Percentiles rank a stretch among this genome's conserved stretches.
Evolutionary conservation across 2,329 filamentous ascomycete genomes (phyloP).

Genomic region (Boeremia lycopersici): DNA sequence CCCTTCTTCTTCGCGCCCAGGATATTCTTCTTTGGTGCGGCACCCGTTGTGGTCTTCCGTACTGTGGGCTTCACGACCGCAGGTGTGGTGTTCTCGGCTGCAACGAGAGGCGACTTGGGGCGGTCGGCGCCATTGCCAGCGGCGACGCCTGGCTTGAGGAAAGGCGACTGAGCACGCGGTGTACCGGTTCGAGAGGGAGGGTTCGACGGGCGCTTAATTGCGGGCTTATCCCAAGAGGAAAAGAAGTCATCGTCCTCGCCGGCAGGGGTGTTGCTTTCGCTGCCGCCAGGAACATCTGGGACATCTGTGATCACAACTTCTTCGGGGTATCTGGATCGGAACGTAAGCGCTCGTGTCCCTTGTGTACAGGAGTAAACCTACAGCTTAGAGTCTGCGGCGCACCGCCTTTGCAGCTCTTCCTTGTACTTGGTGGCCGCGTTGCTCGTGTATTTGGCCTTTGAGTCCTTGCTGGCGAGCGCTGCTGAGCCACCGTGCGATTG

Average conservation of each 20-base stretch:
- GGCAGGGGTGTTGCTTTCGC: constrained; percentile 75
- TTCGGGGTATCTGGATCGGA: constrained; percentile 69
- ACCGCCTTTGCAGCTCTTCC: constrained; percentile 88
- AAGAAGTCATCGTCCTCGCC: constrained; percentile 96
- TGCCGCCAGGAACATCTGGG: constrained; percentile 57
- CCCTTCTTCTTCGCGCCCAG: constrained; percentile 75
- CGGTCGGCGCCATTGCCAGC: constrained; percentile 69
- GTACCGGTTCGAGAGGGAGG: constrained; percentile 89
- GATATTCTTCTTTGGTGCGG: constrained; percentile 81
- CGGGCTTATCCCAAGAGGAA: constrained; percentile 97
- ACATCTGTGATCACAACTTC: constrained; percentile 86
- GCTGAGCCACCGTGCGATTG: constrained; percentile 94
- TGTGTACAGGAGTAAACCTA: constrained; percentile 54
- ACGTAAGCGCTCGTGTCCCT: constrained; percentile 28
- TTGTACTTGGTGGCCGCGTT: constrained; percentile 96
- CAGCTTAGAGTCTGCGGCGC: constrained; percentile 82
- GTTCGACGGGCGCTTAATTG: constrained; percentile 94
- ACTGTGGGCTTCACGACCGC: constrained; percentile 72
- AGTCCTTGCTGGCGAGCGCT: constrained; percentile 92
- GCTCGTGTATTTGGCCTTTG: constrained; percentile 95
- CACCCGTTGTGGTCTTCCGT: constrained; percentile 70
- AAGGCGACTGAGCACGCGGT: constrained; percentile 84
- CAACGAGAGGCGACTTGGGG: constrained; percentile 77
- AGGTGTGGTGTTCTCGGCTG: constrained; percentile 58
- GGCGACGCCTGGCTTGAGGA: constrained; percentile 72